Evolutionary conservation across 1,284 basidiomycete genomes (phyloP).

Genomic region (Clitocybe nebularis): DNA sequence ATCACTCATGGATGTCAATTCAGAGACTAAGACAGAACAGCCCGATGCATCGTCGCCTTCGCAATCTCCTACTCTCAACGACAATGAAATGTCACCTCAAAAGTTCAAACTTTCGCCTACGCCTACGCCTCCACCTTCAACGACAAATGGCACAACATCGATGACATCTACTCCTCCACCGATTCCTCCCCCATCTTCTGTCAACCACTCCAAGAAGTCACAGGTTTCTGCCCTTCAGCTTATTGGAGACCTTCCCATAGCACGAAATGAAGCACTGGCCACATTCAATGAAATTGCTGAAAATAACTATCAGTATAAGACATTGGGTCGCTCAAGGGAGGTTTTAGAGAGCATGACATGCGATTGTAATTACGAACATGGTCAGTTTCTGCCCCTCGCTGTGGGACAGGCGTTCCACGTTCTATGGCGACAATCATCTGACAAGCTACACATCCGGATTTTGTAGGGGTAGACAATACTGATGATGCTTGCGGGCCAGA

Average conservation of each 20-base stretch:
- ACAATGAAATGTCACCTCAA: slow-evolving; percentile 21
- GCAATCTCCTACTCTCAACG: slow-evolving; percentile 29
- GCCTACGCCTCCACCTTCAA: slow-evolving; percentile 26
- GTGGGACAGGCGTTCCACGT: slow-evolving; percentile 12
- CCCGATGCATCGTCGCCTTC: slow-evolving; percentile 26
- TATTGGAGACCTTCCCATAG: slow-evolving; percentile 75
- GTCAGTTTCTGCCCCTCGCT: slow-evolving; percentile 49
- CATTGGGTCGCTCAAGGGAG: slow-evolving; percentile 84
- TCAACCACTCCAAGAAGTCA: slow-evolving; percentile 29
- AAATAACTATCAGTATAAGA: slow-evolving; percentile 88
- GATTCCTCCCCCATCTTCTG: slow-evolving; percentile 17
- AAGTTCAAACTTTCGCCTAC: slow-evolving; percentile 29
- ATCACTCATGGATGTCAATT: slow-evolving; percentile 19
- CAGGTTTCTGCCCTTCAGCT: slow-evolving; percentile 44
- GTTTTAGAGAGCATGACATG: slow-evolving; percentile 91
- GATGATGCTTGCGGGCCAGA: slow-evolving; percentile 80
- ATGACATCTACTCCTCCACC: slow-evolving; percentile 32
- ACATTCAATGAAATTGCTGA: slow-evolving; percentile 73
- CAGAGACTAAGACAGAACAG: slow-evolving; percentile 17
- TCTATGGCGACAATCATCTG: slow-evolving; percentile 7
- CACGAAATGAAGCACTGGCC: slow-evolving; percentile 68
- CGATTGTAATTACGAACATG: slow-evolving; percentile 81
- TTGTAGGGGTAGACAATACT: slow-evolving; percentile 51
- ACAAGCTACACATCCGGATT: slow-evolving; percentile 9
- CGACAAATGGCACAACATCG: slow-evolving; percentile 26